Base-by-base conservation (phyloP, 2,329 filamentous ascomycete genomes). In the Alternaria sp. region DNA sequence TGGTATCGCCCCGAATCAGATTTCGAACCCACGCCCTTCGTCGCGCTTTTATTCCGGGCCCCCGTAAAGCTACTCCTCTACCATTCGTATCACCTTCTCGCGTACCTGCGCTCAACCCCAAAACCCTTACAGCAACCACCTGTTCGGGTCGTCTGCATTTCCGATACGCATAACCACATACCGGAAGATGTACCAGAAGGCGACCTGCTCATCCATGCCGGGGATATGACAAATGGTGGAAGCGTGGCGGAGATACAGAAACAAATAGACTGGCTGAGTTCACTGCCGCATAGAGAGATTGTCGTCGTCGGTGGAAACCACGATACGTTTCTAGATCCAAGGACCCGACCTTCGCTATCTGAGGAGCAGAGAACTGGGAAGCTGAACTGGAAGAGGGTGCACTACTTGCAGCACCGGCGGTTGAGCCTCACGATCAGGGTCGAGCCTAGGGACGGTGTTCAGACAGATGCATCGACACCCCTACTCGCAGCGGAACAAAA, bases 241-340 rank as follows among this genome's bases (percentile, higher is more conserved):
- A 90, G 88, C 9, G 85, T 87, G 0, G 82, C 83, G 12, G 90
- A 93, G 63, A 89, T 98, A 57, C 93, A 97, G 81, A 82, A 81
- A n/a, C 90, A 95, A 71, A 83, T 97, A 44, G 87, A 97, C 81
- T 97, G 93, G 93, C 83, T 97, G 12, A 85, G 84, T 48, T 82
- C 83, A 4, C 85, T 94, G 8, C 91, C 92, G 0, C 93, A 97
- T 73, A 80, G 81, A 36, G 86, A 96, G 77, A 97, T 97, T 78
- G 84, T 97, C 25, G 86, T 94, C 36, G 88, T 98, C 32, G 88
- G 89, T 32, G 94, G 94, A 1, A 97, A 97, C 75, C 94, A 97
- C 77, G 94, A 97, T 74, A 90, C 88, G 70, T 96, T 88, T 82
- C 91, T 97, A 63, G 94, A 97, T 77, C 82, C 86, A 25, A 82